Conservation (phyloP, 2,329 filamentous ascomycete genomes). For the Colletotrichum sp. region DNA sequence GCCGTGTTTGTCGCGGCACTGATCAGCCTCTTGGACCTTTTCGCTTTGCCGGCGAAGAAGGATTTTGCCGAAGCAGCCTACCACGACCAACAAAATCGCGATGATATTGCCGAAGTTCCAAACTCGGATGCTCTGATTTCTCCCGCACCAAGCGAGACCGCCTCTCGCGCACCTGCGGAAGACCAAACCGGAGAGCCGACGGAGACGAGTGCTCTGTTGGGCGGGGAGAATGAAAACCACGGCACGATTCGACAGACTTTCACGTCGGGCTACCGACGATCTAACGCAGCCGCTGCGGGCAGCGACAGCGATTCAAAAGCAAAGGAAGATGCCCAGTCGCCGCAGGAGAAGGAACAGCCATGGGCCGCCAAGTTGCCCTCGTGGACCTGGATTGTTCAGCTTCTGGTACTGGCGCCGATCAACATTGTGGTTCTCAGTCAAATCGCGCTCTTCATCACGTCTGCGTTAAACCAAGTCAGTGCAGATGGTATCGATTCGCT, state of each 20-base stretch:
- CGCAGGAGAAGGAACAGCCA: constrained; percentile 76
- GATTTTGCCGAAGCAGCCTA: constrained; percentile 68
- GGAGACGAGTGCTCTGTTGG: constrained; percentile 58
- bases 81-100: constrained; percentile 50
- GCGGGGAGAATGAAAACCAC: constrained; percentile 35
- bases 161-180: constrained; percentile 33
- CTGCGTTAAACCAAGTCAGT: constrained; percentile 79
- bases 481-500: constrained; percentile 80
- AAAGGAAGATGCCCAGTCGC: constrained; percentile 30
- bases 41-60: constrained; percentile 75
- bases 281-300: constrained; percentile 38
- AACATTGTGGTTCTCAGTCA: constrained; percentile 80
- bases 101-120: constrained; percentile 35
- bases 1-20: constrained; percentile 76
- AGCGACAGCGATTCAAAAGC: constrained; percentile 30
- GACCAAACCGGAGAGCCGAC: constrained; percentile 38
- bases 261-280: constrained; percentile 60
- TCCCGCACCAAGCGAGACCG: constrained; percentile 41
- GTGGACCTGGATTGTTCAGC: constrained; percentile 89
- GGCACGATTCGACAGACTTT: constrained; percentile 51
- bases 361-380: constrained; percentile 83
- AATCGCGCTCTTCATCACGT: constrained; percentile 73
- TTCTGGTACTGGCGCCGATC: constrained; percentile 80
- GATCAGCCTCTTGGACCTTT: constrained; percentile 81
- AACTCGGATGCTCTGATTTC: constrained; percentile 42